Evolutionary conservation across 306 rosid genomes (phyloP).

Genomic region (Fagus sylvatica): DNA sequence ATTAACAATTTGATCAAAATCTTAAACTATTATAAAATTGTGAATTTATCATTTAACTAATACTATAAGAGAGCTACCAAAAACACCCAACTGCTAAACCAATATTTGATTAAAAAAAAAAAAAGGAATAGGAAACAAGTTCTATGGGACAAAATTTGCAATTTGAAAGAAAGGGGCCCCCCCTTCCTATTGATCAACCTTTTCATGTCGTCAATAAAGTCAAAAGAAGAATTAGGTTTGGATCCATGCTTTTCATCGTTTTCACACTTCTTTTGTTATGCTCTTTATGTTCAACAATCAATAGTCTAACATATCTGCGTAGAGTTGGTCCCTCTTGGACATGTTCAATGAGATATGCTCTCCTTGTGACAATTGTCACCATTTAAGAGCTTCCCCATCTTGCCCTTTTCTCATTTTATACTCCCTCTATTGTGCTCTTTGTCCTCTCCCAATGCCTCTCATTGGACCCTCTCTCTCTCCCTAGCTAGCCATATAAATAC

Average conservation of each 20-base stretch:
- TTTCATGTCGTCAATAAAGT: conserved; percentile 39
- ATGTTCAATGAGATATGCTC: conserved; percentile 28
- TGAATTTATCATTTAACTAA: too few relatives aligned
- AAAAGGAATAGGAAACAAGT: not conserved
- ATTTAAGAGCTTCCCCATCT: conserved; percentile 18
- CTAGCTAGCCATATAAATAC: conserved; percentile 45
- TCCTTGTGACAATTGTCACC: conserved; percentile 66
- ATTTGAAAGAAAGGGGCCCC: conserved; percentile 18
- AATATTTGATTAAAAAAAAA: not conserved
- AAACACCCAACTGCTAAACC: not conserved
- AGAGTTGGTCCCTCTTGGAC: conserved; percentile 36
- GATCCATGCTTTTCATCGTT: conserved; percentile 43
- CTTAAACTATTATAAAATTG: too few relatives aligned
- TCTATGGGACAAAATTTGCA: conserved; percentile 30
- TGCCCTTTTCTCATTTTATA: conserved; percentile 16
- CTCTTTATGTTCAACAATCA: conserved; percentile 9
- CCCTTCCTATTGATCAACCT: conserved; percentile 22
- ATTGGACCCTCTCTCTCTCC: conserved; percentile 21
- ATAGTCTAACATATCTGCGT: conserved; percentile 15
- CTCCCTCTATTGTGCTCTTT: conserved; percentile 37
- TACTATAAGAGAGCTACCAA: too few relatives aligned
- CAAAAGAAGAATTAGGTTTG: conserved; percentile 56
- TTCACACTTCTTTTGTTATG: conserved; percentile 29
- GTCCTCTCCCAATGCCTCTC: conserved; percentile 44
- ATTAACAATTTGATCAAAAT: too few relatives aligned